A percentile compares a stretch with the other conserved stretches of the same genome.
phyloP scores from a whole-genome alignment of 768 basidiomycete species.

The Serendipita sp. region DNA sequence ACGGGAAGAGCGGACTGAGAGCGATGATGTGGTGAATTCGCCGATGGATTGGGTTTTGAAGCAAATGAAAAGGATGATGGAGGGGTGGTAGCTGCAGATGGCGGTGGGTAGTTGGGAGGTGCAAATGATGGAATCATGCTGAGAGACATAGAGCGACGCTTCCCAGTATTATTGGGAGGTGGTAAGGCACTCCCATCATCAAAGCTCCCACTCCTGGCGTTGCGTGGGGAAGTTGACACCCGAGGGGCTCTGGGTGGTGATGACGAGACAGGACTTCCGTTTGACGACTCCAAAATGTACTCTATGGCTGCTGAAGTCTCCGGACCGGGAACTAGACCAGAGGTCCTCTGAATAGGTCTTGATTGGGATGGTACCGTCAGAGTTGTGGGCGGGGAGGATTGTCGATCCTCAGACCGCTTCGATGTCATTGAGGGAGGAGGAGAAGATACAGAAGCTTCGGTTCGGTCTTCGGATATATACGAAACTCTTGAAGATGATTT shows the following conservation, averaged over 20 bases:
- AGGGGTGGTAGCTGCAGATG: background rate
- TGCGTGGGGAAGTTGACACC: too few relatives aligned
- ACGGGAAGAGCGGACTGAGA: background rate
- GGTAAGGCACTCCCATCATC: background rate
- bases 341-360: background rate
- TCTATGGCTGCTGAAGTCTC: constrained; percentile 1
- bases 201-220: background rate
- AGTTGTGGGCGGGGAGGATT: background rate
- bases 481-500: background rate
- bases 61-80: background rate
- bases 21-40: background rate
- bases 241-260: background rate
- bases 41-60: background rate
- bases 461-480: background rate
- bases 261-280: background rate
- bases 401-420: too few relatives aligned
- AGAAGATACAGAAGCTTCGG: background rate
- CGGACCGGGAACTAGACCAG: background rate
- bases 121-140: constrained; percentile 4
- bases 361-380: background rate
- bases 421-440: background rate
- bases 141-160: constrained; percentile 4
- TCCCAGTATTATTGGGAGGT: background rate
- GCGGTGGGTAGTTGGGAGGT: background rate
- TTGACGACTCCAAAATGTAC: background rate